phyloP scores from a whole-genome alignment of 2,329 filamentous ascomycete genomes.

The Alternaria incomplexa region DNA sequence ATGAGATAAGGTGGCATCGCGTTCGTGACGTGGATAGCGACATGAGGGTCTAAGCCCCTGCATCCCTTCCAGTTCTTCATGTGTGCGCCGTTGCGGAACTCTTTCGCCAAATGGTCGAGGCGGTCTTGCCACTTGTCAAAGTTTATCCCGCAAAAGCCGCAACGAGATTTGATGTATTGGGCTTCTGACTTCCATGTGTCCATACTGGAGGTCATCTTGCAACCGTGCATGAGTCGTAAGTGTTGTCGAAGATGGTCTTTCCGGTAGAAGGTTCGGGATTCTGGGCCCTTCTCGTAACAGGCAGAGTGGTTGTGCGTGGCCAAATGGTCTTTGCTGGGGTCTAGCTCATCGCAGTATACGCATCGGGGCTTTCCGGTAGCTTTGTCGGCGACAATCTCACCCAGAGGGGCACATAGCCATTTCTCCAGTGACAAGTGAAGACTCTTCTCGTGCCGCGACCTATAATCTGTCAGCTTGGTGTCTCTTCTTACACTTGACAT shows the following conservation, averaged over 20 bases:
- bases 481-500: neutral
- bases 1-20: slow-evolving; percentile 61
- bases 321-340: slow-evolving; percentile 63
- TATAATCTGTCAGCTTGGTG: slow-evolving; percentile 27
- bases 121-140: slow-evolving; percentile 60
- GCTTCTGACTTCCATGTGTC: slow-evolving; percentile 68
- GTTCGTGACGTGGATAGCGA: slow-evolving; percentile 57
- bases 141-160: slow-evolving; percentile 59
- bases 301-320: slow-evolving; percentile 65
- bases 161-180: slow-evolving; percentile 60
- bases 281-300: slow-evolving; percentile 70
- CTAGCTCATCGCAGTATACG: slow-evolving; percentile 63
- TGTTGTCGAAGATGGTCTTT: slow-evolving; percentile 70
- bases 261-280: slow-evolving; percentile 68
- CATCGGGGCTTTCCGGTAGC: slow-evolving; percentile 63
- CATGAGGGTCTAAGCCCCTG: slow-evolving; percentile 57
- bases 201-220: slow-evolving; percentile 67
- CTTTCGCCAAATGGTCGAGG: slow-evolving; percentile 60
- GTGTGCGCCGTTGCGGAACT: slow-evolving; percentile 60
- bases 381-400: slow-evolving; percentile 63
- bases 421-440: slow-evolving; percentile 49
- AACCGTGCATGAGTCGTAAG: slow-evolving; percentile 64
- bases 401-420: slow-evolving; percentile 64
- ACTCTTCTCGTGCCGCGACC: slow-evolving; percentile 50
- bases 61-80: slow-evolving; percentile 64